Percentiles rank a stretch among this genome's conserved stretches.
Conservation (phyloP, 768 basidiomycete species). For the Tulasnella sp. region DNA sequence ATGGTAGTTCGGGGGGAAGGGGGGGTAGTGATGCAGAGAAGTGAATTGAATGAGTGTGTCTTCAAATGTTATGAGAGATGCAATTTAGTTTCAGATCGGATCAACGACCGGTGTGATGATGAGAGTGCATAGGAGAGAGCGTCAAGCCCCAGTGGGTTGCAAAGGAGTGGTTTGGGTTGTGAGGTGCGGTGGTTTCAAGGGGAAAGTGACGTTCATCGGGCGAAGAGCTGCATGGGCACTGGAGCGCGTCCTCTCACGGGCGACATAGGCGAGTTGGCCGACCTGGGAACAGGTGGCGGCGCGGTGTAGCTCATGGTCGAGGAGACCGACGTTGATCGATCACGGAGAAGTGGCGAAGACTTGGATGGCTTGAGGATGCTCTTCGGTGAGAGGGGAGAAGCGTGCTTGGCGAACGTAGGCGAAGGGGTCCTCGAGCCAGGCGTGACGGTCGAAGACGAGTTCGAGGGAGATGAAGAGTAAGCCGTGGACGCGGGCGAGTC, state of each 20-base stretch:
- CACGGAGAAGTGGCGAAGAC: background rate
- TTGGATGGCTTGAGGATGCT: slow-evolving; percentile 20
- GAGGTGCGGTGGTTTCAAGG: too few species aligned
- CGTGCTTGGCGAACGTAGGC: background rate
- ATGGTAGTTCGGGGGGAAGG: too few species aligned
- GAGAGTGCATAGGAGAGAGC: too few species aligned
- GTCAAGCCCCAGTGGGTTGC: too few species aligned
- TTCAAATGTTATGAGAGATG: too few species aligned
- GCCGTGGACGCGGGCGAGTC: background rate
- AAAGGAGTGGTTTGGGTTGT: too few species aligned
- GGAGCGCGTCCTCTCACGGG: background rate
- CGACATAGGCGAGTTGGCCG: background rate
- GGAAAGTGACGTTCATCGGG: background rate
- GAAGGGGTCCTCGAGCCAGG: background rate
- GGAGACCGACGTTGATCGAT: background rate
- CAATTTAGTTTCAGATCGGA: too few species aligned
- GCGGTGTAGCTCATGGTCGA: background rate
- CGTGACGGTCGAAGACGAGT: background rate
- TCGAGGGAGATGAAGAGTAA: background rate
- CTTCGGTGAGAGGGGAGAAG: background rate
- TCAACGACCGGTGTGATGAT: too few species aligned
- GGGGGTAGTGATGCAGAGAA: too few species aligned
- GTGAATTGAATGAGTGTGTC: too few species aligned
- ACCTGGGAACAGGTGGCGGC: background rate
- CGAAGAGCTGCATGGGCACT: background rate